These are phyloP conservation scores for Kregervanrija pseudodelftensis DNA, from an alignment of 805 yeast species.

Conservation along the genomic window DNA sequence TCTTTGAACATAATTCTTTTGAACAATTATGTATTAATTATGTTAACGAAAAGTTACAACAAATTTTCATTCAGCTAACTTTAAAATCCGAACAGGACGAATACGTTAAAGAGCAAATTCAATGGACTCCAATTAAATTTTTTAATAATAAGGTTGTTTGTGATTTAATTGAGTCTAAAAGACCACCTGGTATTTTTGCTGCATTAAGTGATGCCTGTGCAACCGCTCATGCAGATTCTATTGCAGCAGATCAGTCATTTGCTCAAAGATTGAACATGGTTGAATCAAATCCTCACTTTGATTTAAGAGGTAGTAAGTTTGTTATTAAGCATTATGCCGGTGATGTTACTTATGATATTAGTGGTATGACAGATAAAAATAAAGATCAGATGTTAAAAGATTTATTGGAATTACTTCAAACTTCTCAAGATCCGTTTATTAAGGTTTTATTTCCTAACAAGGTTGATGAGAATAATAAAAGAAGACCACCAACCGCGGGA, in stretches of 20 bases:
- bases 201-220: slow-evolving; percentile 96
- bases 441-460: slow-evolving; percentile 53
- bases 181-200: slow-evolving; percentile 96
- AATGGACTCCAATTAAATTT: slow-evolving; percentile 96
- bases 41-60: slow-evolving; percentile 93
- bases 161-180: slow-evolving; percentile 85
- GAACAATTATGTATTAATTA: slow-evolving; percentile 95
- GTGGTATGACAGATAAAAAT: slow-evolving; percentile 91
- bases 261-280: slow-evolving; percentile 86
- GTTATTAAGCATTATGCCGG: slow-evolving; percentile 96
- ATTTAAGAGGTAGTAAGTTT: slow-evolving; percentile 79
- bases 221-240: slow-evolving; percentile 96
- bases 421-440: slow-evolving; percentile 63
- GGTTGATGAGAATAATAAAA: slow-evolving; percentile 59
- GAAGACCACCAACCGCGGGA: slow-evolving; percentile 91
- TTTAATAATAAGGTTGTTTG: slow-evolving; percentile 95
- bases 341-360: slow-evolving; percentile 88
- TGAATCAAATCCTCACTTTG: slow-evolving; percentile 78
- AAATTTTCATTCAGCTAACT: slow-evolving; percentile 91
- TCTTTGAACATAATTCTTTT: slow-evolving; percentile 89
- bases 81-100: slow-evolving; percentile 97
- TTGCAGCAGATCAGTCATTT: slow-evolving; percentile 94
- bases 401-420: slow-evolving; percentile 67
- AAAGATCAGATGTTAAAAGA: slow-evolving; percentile 91
- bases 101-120: slow-evolving; percentile 87